Evolutionary conservation across 768 basidiomycete genomes (phyloP).

Genomic region (Collybiopsis confluens): DNA sequence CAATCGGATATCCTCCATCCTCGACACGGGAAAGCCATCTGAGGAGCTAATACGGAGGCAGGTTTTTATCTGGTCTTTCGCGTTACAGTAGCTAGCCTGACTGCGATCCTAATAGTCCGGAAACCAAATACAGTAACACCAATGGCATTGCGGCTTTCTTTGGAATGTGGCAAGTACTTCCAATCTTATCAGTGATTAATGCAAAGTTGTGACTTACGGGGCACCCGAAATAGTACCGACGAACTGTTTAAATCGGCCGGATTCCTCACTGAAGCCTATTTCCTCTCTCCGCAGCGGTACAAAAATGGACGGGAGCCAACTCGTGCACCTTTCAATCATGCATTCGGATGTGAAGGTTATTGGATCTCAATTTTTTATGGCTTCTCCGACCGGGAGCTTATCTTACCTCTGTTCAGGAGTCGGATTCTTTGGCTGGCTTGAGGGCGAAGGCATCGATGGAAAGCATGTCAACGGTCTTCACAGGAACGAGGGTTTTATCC

Average conservation of each 20-base stretch:
- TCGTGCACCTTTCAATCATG: slow-evolving; percentile 67
- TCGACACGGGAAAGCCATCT: slow-evolving; percentile 64
- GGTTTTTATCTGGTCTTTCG: not conserved
- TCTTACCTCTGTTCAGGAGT: no score
- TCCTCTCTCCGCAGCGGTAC: slow-evolving; percentile 28
- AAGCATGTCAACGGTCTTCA: slow-evolving; percentile 12
- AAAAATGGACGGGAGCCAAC: slow-evolving; percentile 40
- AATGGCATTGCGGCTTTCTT: slow-evolving; percentile 70
- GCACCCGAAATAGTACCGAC: slow-evolving; percentile 46
- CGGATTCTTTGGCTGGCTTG: slow-evolving; percentile 73
- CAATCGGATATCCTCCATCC: slow-evolving; percentile 63
- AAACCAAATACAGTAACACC: slow-evolving; percentile 61
- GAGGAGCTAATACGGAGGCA: slow-evolving; percentile 47
- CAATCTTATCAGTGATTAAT: not conserved
- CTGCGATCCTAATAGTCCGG: slow-evolving; percentile 35
- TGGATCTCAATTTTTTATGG: no score
- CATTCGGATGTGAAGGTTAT: slow-evolving; percentile 49
- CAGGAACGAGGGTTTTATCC: slow-evolving; percentile 17
- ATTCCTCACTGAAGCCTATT: slow-evolving; percentile 68
- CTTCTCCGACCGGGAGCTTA: no score
- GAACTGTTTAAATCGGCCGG: slow-evolving; percentile 75
- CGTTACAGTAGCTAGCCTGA: not conserved
- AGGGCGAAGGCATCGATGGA: slow-evolving; percentile 39
- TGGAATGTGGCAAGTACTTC: slow-evolving; percentile 52
- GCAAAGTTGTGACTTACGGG: not conserved